A percentile compares a stretch with the other conserved stretches of the same genome.
These are phyloP conservation scores for Aspergillus eucalypticola DNA, from an alignment of 2,329 filamentous ascomycete genomes.

Conservation along the genomic window DNA sequence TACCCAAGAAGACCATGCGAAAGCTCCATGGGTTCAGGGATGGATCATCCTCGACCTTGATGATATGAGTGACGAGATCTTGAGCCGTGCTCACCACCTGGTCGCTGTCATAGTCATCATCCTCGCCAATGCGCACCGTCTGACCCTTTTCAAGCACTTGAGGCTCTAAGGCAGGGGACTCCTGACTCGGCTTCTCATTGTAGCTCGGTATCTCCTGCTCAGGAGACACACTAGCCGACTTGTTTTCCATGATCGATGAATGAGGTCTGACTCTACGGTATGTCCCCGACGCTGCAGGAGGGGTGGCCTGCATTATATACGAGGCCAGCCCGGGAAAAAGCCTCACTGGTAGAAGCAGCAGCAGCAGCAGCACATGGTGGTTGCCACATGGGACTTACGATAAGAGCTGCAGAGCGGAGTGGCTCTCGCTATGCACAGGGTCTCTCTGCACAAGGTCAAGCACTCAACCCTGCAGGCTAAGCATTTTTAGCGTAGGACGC, in stretches of 20 bases:
- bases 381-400: background rate
- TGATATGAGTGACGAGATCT: conserved; percentile 7
- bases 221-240: background rate
- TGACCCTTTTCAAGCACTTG: background rate
- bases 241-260: background rate
- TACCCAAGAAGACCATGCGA: conserved; percentile 4
- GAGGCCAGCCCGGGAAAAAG: background rate
- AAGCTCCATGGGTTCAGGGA: conserved; percentile 4
- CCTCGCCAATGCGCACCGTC: background rate
- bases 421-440: background rate
- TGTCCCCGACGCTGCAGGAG: background rate
- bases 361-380: background rate
- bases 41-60: conserved; percentile 4
- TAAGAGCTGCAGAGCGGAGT: background rate
- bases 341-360: no score
- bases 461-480: conserved; percentile 2
- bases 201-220: background rate
- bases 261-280: background rate
- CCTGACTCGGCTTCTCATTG: background rate
- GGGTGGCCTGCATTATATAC: background rate
- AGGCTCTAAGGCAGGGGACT: background rate
- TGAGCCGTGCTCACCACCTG: conserved; percentile 2
- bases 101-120: background rate
- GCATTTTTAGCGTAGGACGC: background rate
- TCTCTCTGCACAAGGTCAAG: background rate